Base-by-base conservation (phyloP, 2,329 filamentous ascomycete genomes). In the Penicillium polonicum region DNA sequence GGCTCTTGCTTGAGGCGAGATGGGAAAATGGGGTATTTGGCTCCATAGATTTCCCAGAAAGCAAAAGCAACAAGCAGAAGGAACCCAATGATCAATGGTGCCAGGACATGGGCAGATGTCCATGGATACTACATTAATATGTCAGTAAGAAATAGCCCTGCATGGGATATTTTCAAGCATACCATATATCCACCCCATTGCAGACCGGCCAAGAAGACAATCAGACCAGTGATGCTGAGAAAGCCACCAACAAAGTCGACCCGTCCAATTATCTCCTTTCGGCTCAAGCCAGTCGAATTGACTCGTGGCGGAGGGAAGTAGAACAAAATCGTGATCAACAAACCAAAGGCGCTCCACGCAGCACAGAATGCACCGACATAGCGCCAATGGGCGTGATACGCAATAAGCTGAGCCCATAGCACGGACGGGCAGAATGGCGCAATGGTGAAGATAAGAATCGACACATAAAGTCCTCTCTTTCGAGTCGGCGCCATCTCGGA, bases 401-500 rank as follows among this genome's bases (percentile, higher is more conserved):
- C 75, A 57, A 82, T 81, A 31, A 86, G 76, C 67, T 88, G 85
- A 35, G 78, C 84, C 73, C 81, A 88, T 23, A 88, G 72, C 0
- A 85, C 84, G 1, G 84, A 83, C 0, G 86, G 85, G 56, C 81
- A 82, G 68, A 88, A 88, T 0, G 85, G 85, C 1, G 86, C 61
- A 57, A 88, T 85, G 54, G 82, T 85, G 65, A 87, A 80, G 45
- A 87, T 81, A 15, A 89, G 73, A 0, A 80, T 70, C 13, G 83
- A 82, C 25, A 88, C 82, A 66, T 88, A 88, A 66, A 81, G 81
- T 31, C 85, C 87, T 48, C 88, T 82, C 70, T 88, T 84, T 19
- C 82, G 78, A 21, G 84, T 84, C 1, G 88, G 87, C 0, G 85
- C 88, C 59, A 90, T 79, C 68, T 90, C 87, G 2, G 85, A 85